Base-by-base conservation (phyloP, 2,329 filamentous ascomycete genomes). In the Penicillium sp. region DNA sequence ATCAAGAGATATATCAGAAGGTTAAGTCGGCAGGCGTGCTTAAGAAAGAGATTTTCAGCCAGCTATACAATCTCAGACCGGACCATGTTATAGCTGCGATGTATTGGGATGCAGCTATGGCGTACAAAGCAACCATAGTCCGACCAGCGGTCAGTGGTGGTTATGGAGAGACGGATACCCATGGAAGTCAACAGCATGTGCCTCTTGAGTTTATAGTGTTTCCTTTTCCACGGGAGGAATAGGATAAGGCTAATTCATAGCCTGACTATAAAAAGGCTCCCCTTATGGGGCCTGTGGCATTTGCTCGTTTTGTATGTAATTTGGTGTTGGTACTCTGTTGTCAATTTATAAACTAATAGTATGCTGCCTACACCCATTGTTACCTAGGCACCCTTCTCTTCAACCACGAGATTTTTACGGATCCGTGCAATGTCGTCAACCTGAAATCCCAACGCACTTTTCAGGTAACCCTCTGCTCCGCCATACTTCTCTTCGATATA, bases 391-490 rank as follows among this genome's bases (percentile, higher is more conserved):
- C 47, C 47, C 52, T 59, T 63, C 23, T 62, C 61, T 26, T 74
- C 68, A 4, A 74, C 72, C 3, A 77, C 68, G 59, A 86, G 64
- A 65, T 82, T 84, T 50, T 67, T 73, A 52, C 74, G 77, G 49
- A 66, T 66, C 21, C 66, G 74, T 59, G 76, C 75, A 55, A 90
- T 75, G 59, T 83, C 81, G 5, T 76, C 78, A 33, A 78, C 75
- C 1, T 75, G 78, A 35, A 91, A 66, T 12, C 84, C 79, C 65
- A 86, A 86, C 30, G 81, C 71, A 14, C 81, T 73, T 55, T 76
- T 73, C 61, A 90, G 74, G 71, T 89, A 91, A 14, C 72, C 71
- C 66, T 90, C 85, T 2, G 82, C 78, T 2, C 85, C 82, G 2
- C 86, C 87, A 71, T 84, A 88, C 59, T 80, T 77, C 26, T 76